These are phyloP conservation scores for Tricholoma matsutake DNA, from an alignment of 768 basidiomycete species.

Conservation along the genomic window DNA sequence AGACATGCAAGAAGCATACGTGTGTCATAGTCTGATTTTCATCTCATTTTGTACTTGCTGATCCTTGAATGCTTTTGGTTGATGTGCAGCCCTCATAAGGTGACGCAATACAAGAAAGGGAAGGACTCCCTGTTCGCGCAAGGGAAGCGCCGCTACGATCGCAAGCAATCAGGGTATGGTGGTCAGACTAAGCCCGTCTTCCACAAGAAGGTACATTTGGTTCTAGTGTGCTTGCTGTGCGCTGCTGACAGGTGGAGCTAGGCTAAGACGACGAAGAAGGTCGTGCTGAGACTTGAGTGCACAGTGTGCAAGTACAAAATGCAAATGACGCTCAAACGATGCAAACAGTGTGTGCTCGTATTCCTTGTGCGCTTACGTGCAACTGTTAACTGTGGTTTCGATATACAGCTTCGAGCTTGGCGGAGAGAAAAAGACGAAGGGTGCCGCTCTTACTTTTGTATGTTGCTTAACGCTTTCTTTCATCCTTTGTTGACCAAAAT, in stretches of 20 bases:
- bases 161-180: constrained; percentile 98
- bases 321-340: constrained; percentile 94
- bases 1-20: constrained; percentile 97
- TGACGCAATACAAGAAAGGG: constrained; percentile 99
- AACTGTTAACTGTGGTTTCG: background rate
- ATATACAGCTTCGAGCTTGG: constrained; percentile 91
- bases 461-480: constrained; percentile 31
- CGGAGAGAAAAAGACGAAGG: constrained; percentile 99
- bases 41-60: background rate
- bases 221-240: background rate
- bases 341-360: constrained; percentile 84
- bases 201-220: constrained; percentile 90
- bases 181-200: constrained; percentile 99
- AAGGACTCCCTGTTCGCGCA: constrained; percentile 97
- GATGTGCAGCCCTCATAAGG: constrained; percentile 84
- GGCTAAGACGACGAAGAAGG: constrained; percentile 99
- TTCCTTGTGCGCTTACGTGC: background rate
- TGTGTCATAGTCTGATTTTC: constrained; percentile 37
- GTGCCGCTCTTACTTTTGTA: constrained; percentile 92
- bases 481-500: background rate
- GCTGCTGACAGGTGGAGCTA: constrained; percentile 23
- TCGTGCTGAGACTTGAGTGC: constrained; percentile 96
- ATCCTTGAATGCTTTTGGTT: background rate
- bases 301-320: constrained; percentile 98
- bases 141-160: constrained; percentile 99